Evolutionary conservation across 164 flowering plant genomes (phyloP), one percentile per base, ranked within the genome.

Genomic region (Umbilicus rupestris): DNA sequence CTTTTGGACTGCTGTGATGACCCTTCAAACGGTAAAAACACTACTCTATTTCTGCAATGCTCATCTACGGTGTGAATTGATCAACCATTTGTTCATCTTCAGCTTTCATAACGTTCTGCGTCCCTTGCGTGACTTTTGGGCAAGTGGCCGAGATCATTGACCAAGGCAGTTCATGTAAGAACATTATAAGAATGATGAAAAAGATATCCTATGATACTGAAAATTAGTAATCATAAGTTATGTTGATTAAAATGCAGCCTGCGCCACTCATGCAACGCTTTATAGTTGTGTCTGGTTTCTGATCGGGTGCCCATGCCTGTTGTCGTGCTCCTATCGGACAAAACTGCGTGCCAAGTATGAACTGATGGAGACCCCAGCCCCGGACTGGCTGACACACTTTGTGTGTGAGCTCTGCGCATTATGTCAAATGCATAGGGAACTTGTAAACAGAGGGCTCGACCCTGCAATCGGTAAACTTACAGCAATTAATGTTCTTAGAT

Each of bases 351-450:
- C 31, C 70, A 69, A 64, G 35, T 79, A 67, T 29, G 60, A 46
- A 5, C 78, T 79, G 1, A 35, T 73, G 12, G 85, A 79, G 66
- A 39, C 74, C 12, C 79, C 85, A 0, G 78, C 75, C 1, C 74
- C 79, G 0, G 82, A 81, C 41, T 76, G 77, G 74, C 5, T 73
- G 22, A 47, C 74, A 17, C 85, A 79, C 57, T 71, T 52, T 57
- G 41, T 77, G 0, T 79, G 79, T n/a, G 82, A 79, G 37, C 60
- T 62, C 41, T 79, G 81, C 42, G 84, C 84, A n/a, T 75, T 81
- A 17, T 77, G 79, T 66, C 81, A 80, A 47, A 79, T 69, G 55
- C 71, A 77, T 66, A 69, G 81, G 33, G 80, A 80, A 24, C 84
- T 81, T 44, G 45, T 62, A 10, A 69, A 69, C 72, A 67, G 79